phyloP scores from a whole-genome alignment of 768 basidiomycete species.

The Suillus bovinus region DNA sequence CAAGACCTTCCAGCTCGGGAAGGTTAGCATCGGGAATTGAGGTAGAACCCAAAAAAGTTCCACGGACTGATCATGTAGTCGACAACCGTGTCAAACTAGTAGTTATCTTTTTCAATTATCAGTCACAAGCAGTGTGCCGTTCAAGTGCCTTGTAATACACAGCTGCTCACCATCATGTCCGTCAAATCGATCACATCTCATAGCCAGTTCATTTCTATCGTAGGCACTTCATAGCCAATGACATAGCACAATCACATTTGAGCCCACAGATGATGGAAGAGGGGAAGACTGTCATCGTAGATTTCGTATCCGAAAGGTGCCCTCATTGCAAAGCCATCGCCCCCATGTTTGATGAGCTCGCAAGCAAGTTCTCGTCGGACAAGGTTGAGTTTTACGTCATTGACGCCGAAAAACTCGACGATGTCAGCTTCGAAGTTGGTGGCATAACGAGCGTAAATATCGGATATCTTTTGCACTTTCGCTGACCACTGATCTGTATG shows the following conservation, averaged over 20 bases:
- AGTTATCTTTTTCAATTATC: not conserved
- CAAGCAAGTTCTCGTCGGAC: constrained; percentile 15
- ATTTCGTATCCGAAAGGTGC: constrained; percentile 17
- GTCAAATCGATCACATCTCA: constrained; percentile 11
- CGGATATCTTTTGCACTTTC: not conserved
- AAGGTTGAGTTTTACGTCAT: constrained; percentile 65
- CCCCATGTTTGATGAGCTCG: constrained; percentile 9
- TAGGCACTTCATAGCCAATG: constrained; percentile 4
- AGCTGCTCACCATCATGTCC: constrained; percentile 5
- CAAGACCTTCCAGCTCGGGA: not conserved
- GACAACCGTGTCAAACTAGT: not conserved
- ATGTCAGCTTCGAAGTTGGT: constrained; percentile 53
- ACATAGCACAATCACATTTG: not conserved
- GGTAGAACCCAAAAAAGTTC: not conserved
- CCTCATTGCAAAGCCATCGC: constrained; percentile 5
- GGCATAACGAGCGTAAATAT: constrained; percentile 6
- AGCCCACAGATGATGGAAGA: constrained; percentile 14
- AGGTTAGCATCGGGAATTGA: not conserved
- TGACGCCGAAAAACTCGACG: constrained; percentile 57
- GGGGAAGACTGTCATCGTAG: constrained; percentile 15
- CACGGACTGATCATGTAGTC: not conserved
- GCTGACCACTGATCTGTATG: not conserved
- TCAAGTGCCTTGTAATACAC: not conserved
- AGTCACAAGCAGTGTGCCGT: too few species aligned
- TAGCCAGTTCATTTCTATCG: constrained; percentile 4